Conservation (phyloP, 2,329 filamentous ascomycete genomes). For the Fusarium luffae region DNA sequence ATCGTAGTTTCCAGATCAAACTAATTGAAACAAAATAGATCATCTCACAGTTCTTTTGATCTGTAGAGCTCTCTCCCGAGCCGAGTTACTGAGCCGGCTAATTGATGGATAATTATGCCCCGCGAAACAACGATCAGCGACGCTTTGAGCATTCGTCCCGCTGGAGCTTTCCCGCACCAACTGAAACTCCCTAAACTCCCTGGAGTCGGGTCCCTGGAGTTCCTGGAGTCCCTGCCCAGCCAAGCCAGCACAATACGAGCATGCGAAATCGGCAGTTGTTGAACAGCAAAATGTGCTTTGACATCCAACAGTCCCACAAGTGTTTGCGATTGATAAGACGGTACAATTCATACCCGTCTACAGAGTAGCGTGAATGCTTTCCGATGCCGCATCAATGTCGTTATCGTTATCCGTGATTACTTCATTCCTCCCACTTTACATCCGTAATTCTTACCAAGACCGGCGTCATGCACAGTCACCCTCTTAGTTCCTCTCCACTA, state of each 20-base stretch:
- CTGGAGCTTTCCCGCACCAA: background rate
- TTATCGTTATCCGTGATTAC: background rate
- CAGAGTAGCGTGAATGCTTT: background rate
- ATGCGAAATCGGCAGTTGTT: background rate
- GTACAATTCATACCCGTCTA: background rate
- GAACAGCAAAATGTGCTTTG: background rate
- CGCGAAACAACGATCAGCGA: background rate
- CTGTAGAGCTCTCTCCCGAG: background rate
- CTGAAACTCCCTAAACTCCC: background rate
- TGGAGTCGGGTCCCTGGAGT: too few relatives aligned
- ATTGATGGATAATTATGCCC: background rate
- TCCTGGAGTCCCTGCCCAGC: too few relatives aligned
- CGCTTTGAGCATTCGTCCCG: background rate
- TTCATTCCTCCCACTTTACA: background rate
- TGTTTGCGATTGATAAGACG: background rate
- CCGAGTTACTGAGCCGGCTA: background rate
- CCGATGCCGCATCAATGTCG: background rate
- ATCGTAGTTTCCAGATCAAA: rapidly evolving
- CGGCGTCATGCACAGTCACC: background rate
- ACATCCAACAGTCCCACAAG: background rate
- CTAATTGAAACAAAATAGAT: background rate
- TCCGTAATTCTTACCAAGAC: background rate
- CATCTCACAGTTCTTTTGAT: background rate
- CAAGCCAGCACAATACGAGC: too few relatives aligned
- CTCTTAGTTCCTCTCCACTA: background rate